These are phyloP conservation scores for Gossypium rotundifolium DNA, from an alignment of 345 rosid genomes.

Conservation along the genomic window DNA sequence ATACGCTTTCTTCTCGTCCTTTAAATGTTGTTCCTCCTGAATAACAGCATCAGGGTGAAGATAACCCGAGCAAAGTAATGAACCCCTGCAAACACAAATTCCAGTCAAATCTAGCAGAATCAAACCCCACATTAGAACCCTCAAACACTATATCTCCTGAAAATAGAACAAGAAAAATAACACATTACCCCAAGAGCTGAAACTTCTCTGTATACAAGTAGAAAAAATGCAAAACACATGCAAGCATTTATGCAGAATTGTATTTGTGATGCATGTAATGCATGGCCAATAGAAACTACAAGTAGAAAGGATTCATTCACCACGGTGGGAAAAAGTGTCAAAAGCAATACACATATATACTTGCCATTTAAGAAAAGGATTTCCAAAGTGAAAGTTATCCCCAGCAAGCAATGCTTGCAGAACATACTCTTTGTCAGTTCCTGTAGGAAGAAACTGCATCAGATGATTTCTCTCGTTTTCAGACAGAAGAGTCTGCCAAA, in stretches of 20 bases:
- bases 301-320: background rate
- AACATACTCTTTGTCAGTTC: constrained; percentile 43
- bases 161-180: background rate
- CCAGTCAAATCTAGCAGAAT: constrained; percentile 22
- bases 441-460: constrained; percentile 72
- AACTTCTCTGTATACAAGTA: background rate
- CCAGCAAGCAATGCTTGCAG: constrained; percentile 62
- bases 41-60: constrained; percentile 80
- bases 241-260: background rate
- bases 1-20: constrained; percentile 45
- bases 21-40: constrained; percentile 42
- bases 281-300: background rate
- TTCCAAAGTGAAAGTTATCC: constrained; percentile 80
- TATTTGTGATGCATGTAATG: background rate
- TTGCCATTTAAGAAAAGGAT: constrained; percentile 73
- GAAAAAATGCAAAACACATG: background rate
- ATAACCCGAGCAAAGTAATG: constrained; percentile 60
- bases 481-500: constrained; percentile 63
- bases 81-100: constrained; percentile 64
- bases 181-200: background rate
- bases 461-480: constrained; percentile 65
- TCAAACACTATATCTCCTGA: background rate
- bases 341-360: constrained; percentile 20
- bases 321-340: background rate
- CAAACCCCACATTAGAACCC: background rate